Evolutionary conservation across 1,139 yeast species (phyloP).

Genomic region (Hemisphaericaspora xylanilytica): DNA sequence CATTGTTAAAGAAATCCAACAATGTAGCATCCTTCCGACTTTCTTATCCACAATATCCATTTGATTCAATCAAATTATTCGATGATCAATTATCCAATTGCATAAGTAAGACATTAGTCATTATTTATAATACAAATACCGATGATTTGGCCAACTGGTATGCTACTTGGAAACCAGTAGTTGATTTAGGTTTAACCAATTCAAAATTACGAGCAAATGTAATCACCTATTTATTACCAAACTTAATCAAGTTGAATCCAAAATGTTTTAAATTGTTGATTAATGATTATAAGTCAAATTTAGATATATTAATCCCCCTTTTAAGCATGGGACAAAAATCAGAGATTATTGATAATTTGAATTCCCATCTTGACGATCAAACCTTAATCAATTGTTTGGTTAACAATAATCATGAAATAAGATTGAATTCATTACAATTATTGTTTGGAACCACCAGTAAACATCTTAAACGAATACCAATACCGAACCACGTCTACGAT

Average conservation of each 20-base stretch:
- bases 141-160: conserved; percentile 44
- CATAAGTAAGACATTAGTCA: conserved; percentile 58
- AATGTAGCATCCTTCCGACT: conserved; percentile 33
- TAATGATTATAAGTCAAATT: conserved; percentile 22
- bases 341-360: conserved; percentile 34
- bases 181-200: conserved; percentile 32
- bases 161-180: conserved; percentile 47
- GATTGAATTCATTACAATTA: conserved; percentile 60
- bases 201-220: conserved; percentile 44
- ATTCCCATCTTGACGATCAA: conserved; percentile 4
- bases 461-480: conserved; percentile 57
- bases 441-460: conserved; percentile 36
- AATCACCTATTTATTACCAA: conserved; percentile 60
- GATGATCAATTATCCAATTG: conserved; percentile 66
- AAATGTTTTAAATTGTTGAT: conserved; percentile 18
- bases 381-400: conserved; percentile 38
- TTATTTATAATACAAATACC: conserved; percentile 26
- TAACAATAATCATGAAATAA: conserved; percentile 42
- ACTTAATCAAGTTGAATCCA: conserved; percentile 53
- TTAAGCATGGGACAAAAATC: conserved; percentile 65
- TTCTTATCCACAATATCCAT: conserved; percentile 43
- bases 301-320: conserved; percentile 50
- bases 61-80: conserved; percentile 47
- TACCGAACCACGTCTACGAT: conserved; percentile 44
- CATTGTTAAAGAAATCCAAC: conserved; percentile 47